These are phyloP conservation scores for Arthrobotrys musiformis DNA, from an alignment of 2,329 filamentous ascomycete genomes.

Conservation along the genomic window DNA sequence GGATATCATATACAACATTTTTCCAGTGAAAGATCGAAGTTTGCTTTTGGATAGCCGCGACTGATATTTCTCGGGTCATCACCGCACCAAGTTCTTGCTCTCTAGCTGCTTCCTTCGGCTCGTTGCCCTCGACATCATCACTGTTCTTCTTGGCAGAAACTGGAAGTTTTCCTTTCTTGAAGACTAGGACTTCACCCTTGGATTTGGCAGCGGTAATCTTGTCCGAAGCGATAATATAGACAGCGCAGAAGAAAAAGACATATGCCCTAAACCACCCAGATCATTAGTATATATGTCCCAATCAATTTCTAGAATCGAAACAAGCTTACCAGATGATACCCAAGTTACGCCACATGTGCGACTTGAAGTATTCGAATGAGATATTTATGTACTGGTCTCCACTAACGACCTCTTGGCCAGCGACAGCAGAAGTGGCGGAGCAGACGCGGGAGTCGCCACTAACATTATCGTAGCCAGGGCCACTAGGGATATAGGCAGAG, in stretches of 20 bases:
- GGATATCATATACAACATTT: slow-evolving; percentile 80
- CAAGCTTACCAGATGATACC: slow-evolving; percentile 74
- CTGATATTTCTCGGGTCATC: slow-evolving; percentile 60
- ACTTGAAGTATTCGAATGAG: slow-evolving; percentile 69
- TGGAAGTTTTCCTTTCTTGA: slow-evolving; percentile 72
- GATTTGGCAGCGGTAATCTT: slow-evolving; percentile 73
- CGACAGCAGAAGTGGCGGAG: slow-evolving; percentile 69
- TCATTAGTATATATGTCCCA: background rate
- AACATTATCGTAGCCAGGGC: slow-evolving; percentile 65
- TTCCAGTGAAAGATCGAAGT: slow-evolving; percentile 87
- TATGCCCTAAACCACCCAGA: slow-evolving; percentile 24
- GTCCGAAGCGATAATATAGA: slow-evolving; percentile 75
- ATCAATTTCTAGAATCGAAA: background rate
- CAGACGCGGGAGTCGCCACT: slow-evolving; percentile 66
- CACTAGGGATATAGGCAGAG: slow-evolving; percentile 65
- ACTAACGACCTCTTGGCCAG: slow-evolving; percentile 67
- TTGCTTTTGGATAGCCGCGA: slow-evolving; percentile 70
- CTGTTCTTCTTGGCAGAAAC: slow-evolving; percentile 61
- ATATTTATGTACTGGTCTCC: slow-evolving; percentile 71
- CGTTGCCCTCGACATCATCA: slow-evolving; percentile 63
- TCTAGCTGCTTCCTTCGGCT: slow-evolving; percentile 57
- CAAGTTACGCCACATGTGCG: slow-evolving; percentile 75
- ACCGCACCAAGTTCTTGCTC: slow-evolving; percentile 49
- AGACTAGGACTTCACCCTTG: slow-evolving; percentile 80
- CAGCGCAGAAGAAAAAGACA: slow-evolving; percentile 69